Conservation (phyloP, 805 yeast species). For the Wickerhamomyces alni region DNA sequence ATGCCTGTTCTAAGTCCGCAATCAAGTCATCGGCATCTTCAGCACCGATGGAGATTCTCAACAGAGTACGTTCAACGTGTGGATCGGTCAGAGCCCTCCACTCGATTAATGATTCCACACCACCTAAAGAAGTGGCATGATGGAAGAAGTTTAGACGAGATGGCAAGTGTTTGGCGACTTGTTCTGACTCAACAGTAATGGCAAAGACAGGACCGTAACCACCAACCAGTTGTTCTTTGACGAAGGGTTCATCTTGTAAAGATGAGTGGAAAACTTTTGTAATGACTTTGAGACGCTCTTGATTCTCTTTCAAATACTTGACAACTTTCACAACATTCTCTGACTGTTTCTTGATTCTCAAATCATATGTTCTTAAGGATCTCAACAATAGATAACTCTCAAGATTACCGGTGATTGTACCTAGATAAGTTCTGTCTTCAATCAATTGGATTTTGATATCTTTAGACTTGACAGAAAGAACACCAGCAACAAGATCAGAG, state of each 20-base stretch:
- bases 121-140: slow-evolving; percentile 92
- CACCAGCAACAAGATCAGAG: slow-evolving; percentile 83
- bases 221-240: slow-evolving; percentile 58
- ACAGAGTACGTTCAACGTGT: slow-evolving; percentile 44
- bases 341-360: slow-evolving; percentile 66
- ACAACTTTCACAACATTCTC: slow-evolving; percentile 59
- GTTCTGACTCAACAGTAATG: slow-evolving; percentile 43
- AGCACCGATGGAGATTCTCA: slow-evolving; percentile 77
- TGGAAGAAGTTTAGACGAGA: slow-evolving; percentile 61
- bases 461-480: slow-evolving; percentile 57
- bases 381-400: slow-evolving; percentile 72
- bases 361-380: slow-evolving; percentile 73
- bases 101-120: slow-evolving; percentile 85
- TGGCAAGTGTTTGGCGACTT: slow-evolving; percentile 60
- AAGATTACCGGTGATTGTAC: slow-evolving; percentile 73
- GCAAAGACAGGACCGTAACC: slow-evolving; percentile 76
- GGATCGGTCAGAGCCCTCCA: slow-evolving; percentile 80
- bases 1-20: slow-evolving; percentile 60
- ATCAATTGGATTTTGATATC: slow-evolving; percentile 40
- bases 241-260: slow-evolving; percentile 64
- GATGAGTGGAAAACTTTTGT: slow-evolving; percentile 63
- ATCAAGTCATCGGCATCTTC: slow-evolving; percentile 76
- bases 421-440: slow-evolving; percentile 63
- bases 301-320: slow-evolving; percentile 46
- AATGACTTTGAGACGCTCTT: slow-evolving; percentile 41